These are phyloP conservation scores for Coriolopsis trogii DNA, from an alignment of 1,284 basidiomycete genomes.

Conservation along the genomic window DNA sequence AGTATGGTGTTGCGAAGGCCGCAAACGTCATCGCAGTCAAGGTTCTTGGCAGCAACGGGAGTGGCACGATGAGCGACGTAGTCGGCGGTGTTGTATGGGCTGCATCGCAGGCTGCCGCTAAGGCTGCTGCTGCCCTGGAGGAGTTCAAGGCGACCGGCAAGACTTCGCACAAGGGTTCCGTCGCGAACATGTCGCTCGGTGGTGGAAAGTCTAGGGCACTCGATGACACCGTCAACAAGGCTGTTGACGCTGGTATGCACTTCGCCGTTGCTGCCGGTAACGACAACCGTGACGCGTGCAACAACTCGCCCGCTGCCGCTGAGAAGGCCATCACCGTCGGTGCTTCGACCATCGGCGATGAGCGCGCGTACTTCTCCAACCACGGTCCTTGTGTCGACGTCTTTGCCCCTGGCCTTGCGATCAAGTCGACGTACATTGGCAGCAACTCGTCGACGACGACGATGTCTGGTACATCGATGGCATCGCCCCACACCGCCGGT, in stretches of 20 bases:
- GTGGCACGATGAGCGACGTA: conserved; percentile 96
- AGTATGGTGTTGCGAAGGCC: conserved; percentile 92
- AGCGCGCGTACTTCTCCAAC: conserved; percentile 81
- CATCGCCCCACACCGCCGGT: conserved; percentile 61
- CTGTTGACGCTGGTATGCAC: conserved; percentile 86
- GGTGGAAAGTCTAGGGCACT: conserved; percentile 92
- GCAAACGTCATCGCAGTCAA: conserved; percentile 96
- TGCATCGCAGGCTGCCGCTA: conserved; percentile 60
- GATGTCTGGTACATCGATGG: conserved; percentile 67
- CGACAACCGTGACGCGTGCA: conserved; percentile 60
- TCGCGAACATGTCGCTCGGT: conserved; percentile 98
- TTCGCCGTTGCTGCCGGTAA: conserved; percentile 90
- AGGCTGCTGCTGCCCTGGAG: conserved; percentile 59
- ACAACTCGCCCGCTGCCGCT: conserved; percentile 72
- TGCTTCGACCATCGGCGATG: conserved; percentile 70
- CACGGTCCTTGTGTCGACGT: conserved; percentile 73
- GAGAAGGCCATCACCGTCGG: conserved; percentile 78
- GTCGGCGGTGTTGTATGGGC: conserved; percentile 89
- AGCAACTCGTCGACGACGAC: conserved; percentile 61
- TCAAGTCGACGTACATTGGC: conserved; percentile 70
- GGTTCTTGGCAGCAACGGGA: conserved; percentile 92
- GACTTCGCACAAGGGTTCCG: conserved; percentile 78
- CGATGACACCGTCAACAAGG: conserved; percentile 85
- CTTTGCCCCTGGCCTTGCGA: conserved; percentile 73
- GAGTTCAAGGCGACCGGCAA: conserved; percentile 59